Percentiles rank a stretch among this genome's conserved stretches.
phyloP scores from a whole-genome alignment of 805 yeast species.

The Lachancea sp. region DNA sequence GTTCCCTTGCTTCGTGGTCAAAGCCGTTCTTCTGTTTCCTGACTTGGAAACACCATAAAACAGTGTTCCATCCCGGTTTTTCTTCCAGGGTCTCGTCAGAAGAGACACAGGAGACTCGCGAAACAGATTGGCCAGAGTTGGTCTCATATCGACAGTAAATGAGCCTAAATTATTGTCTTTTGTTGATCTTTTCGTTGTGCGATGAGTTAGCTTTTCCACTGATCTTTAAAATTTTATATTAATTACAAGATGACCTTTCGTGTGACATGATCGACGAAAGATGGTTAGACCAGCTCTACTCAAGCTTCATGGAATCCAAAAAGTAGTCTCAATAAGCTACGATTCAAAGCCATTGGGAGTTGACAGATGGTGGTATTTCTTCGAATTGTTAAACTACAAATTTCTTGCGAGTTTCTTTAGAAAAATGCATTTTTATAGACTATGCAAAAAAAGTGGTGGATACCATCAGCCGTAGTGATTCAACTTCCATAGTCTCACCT shows the following conservation, averaged over 20 bases:
- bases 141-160: conserved; percentile 44
- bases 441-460: conserved; percentile 17
- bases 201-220: no score
- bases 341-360: no score
- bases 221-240: background rate
- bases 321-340: no score
- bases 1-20: conserved; percentile 91
- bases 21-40: conserved; percentile 77
- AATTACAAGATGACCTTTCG: background rate
- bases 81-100: conserved; percentile 85
- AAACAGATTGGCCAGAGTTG: conserved; percentile 41
- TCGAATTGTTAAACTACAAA: background rate
- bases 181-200: no score
- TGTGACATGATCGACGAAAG: background rate
- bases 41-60: conserved; percentile 74
- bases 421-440: conserved; percentile 4
- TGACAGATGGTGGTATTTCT: background rate
- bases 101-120: conserved; percentile 40
- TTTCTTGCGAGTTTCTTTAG: background rate
- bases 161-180: no score
- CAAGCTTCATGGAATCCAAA: no score
- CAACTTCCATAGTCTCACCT: conserved; percentile 80
- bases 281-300: no score
- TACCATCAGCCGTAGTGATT: conserved; percentile 51
- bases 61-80: conserved; percentile 71